A percentile compares a stretch with the other conserved stretches of the same genome.
phyloP scores from a whole-genome alignment of 2,329 filamentous ascomycete species.

The Pseudonectria buxi region DNA sequence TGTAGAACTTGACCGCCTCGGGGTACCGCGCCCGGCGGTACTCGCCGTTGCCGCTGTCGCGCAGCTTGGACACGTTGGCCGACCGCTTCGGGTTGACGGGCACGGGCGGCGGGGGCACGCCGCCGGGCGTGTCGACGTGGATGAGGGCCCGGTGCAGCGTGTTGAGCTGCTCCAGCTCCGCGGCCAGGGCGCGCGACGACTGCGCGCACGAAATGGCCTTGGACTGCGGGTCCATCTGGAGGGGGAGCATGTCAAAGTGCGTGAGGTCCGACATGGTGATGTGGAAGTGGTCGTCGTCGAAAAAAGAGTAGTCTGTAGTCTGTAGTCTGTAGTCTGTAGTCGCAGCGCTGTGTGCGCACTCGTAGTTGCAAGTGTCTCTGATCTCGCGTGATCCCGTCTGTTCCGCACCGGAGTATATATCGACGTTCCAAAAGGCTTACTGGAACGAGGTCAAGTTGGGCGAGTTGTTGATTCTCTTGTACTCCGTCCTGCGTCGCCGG shows the following conservation, averaged over 20 bases:
- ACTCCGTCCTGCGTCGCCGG: background rate
- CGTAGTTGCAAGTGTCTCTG: too few relatives aligned
- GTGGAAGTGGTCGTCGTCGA: background rate
- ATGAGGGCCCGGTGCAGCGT: conserved; percentile 68
- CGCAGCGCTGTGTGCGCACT: too few relatives aligned
- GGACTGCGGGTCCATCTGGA: conserved; percentile 73
- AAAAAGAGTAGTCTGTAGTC: too few relatives aligned
- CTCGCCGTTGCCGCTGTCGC: conserved; percentile 76
- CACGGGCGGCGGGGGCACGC: conserved; percentile 74
- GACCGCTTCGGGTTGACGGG: conserved; percentile 90
- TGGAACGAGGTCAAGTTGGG: too few relatives aligned
- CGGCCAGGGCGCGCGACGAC: conserved; percentile 44
- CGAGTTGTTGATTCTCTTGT: too few relatives aligned
- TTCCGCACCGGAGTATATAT: too few relatives aligned
- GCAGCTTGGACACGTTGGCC: conserved; percentile 82
- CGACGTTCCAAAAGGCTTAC: too few relatives aligned
- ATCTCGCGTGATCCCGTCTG: too few relatives aligned
- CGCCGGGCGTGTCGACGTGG: conserved; percentile 43
- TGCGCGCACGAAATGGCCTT: conserved; percentile 59
- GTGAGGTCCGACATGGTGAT: conserved; percentile 52
- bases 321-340: too few relatives aligned
- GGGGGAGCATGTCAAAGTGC: conserved; percentile 74
- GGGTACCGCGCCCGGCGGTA: conserved; percentile 70
- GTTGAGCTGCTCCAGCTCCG: conserved; percentile 71
- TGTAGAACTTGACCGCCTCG: conserved; percentile 77